phyloP scores from a whole-genome alignment of 768 basidiomycete species.

The Leccinum incarnatum region DNA sequence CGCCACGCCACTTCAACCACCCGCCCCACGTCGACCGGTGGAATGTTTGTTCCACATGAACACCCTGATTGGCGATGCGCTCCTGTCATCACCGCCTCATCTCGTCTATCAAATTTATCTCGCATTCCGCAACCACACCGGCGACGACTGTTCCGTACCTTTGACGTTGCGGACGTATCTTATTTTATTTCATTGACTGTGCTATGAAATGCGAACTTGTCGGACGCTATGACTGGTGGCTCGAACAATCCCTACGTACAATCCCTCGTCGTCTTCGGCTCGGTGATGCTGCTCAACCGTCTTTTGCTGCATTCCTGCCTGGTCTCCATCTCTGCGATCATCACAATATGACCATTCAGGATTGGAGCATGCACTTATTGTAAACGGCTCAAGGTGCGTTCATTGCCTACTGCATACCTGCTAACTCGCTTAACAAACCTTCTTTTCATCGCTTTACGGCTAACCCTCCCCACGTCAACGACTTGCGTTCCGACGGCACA shows the following conservation, averaged over 20 bases:
- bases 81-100: slow-evolving; percentile 4
- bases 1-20: slow-evolving; percentile 8
- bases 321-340: slow-evolving; percentile 7
- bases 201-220: slow-evolving; percentile 1
- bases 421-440: slow-evolving; percentile 20
- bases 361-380: slow-evolving; percentile 84
- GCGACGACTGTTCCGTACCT: not conserved
- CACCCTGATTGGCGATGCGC: slow-evolving; percentile 13
- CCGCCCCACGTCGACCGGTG: slow-evolving; percentile 4
- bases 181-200: not conserved
- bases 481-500: slow-evolving; percentile 13
- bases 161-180: not conserved
- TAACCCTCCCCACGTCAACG: slow-evolving; percentile 2
- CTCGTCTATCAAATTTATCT: not conserved
- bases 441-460: slow-evolving; percentile 13
- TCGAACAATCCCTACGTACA: not conserved
- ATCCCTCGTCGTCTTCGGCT: slow-evolving; percentile 6
- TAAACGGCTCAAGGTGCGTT: slow-evolving; percentile 80
- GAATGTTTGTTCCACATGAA: slow-evolving; percentile 5
- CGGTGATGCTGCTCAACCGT: slow-evolving; percentile 14
- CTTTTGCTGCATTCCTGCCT: not conserved
- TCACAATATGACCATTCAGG: slow-evolving; percentile 36
- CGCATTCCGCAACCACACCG: not conserved
- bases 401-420: slow-evolving; percentile 2
- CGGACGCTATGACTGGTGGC: slow-evolving; percentile 1